Evolutionary conservation across 768 basidiomycete species (phyloP).

Genomic region (Mycena alexandri): DNA sequence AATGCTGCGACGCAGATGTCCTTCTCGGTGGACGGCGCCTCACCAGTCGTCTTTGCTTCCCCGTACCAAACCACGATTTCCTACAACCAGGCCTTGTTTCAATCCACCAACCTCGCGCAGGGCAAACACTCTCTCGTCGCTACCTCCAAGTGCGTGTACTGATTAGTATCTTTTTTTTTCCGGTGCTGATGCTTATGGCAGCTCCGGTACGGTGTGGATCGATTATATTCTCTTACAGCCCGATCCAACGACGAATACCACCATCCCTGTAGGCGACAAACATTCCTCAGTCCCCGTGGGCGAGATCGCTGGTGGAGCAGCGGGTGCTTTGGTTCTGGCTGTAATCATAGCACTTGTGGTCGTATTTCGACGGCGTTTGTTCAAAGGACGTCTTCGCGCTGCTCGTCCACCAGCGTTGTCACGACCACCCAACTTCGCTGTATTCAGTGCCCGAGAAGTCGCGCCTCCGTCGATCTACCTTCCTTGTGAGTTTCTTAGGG

Average conservation of each 20-base stretch:
- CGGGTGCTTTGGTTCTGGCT: constrained; percentile 19
- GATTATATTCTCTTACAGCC: constrained; percentile 42
- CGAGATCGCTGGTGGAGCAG: constrained; percentile 19
- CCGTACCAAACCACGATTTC: constrained; percentile 29
- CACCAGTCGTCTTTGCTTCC: constrained; percentile 38
- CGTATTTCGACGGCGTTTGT: constrained; percentile 31
- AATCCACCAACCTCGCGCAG: constrained; percentile 29
- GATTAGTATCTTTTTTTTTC: background rate
- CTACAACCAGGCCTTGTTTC: constrained; percentile 40
- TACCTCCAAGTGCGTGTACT: constrained; percentile 30
- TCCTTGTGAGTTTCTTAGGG: constrained; percentile 16
- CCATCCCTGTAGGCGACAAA: background rate
- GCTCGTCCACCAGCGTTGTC: constrained; percentile 10
- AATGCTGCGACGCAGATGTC: constrained; percentile 33
- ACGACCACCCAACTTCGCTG: constrained; percentile 21
- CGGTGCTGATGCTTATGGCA: constrained; percentile 7
- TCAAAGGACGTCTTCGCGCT: constrained; percentile 15
- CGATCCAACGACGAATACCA: constrained; percentile 23
- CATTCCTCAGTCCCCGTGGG: constrained; percentile 22
- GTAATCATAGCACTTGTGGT: constrained; percentile 29
- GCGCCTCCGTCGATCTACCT: background rate
- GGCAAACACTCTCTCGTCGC: constrained; percentile 39
- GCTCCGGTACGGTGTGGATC: constrained; percentile 37
- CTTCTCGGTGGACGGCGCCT: constrained; percentile 39
- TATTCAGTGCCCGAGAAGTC: background rate